phyloP scores from a whole-genome alignment of 495 filamentous ascomycete species.

The Penicillium cinerascens region DNA sequence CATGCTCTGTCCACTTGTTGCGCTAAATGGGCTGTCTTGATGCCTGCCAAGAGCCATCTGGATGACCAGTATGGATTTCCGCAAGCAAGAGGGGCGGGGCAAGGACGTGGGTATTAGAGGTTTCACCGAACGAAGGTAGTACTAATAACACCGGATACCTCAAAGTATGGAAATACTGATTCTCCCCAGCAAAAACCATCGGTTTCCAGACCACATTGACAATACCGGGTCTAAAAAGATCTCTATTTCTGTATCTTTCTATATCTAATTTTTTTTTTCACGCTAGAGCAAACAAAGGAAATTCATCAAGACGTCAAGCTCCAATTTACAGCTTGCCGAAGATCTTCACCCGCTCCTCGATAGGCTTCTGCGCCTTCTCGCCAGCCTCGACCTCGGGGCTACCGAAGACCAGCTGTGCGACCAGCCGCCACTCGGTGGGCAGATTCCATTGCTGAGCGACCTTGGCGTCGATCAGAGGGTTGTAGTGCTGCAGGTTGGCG shows the following conservation, averaged over 20 bases:
- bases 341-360: constrained; percentile 23
- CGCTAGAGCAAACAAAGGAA: not conserved
- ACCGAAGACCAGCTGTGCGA: constrained; percentile 53
- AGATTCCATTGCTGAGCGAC: constrained; percentile 45
- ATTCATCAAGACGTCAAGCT: constrained; percentile 1
- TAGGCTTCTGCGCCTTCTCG: constrained; percentile 19
- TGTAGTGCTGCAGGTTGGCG: constrained; percentile 56
- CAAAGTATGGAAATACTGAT: no score
- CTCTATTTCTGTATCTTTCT: not conserved
- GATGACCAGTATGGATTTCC: not conserved
- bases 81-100: not conserved
- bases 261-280: not conserved
- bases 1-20: not conserved
- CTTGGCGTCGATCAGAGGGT: constrained; percentile 45
- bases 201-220: no score
- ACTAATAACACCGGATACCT: not conserved
- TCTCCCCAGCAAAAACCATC: no score
- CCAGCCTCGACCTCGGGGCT: constrained; percentile 28
- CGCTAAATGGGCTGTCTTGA: not conserved
- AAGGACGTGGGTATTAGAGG: not conserved
- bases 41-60: not conserved
- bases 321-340: constrained; percentile 20
- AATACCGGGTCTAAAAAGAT: no score
- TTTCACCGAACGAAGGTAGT: not conserved
- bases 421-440: constrained; percentile 44